Evolutionary conservation across 345 rosid genomes (phyloP).

Genomic region (Pistacia integerrima): DNA sequence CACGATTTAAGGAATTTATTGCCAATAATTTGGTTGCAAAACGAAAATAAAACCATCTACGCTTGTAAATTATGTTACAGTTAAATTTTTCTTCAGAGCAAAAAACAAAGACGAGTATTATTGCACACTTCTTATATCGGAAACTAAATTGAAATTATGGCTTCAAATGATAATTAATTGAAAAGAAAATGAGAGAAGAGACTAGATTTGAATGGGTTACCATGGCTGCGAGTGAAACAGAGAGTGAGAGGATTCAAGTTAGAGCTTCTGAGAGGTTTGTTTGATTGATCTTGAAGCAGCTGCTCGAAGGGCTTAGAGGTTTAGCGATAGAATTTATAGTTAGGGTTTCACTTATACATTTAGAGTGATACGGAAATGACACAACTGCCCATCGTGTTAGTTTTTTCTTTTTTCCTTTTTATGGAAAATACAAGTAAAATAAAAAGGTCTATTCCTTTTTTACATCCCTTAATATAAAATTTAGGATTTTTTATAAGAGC

Average conservation of each 20-base stretch:
- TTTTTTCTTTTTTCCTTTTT: not conserved
- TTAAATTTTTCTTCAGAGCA: not conserved
- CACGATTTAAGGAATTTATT: not conserved
- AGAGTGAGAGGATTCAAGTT: not conserved
- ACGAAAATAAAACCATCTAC: too few relatives aligned
- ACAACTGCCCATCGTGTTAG: not conserved
- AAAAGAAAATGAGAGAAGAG: not conserved
- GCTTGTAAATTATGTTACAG: not conserved
- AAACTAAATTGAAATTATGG: too few relatives aligned
- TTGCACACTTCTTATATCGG: too few relatives aligned
- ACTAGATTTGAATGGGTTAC: not conserved
- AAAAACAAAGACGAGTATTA: not conserved
- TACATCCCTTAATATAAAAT: too few relatives aligned
- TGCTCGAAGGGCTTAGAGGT: not conserved
- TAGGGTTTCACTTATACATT: constrained; percentile 20
- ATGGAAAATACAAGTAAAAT: too few relatives aligned
- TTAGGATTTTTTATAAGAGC: too few relatives aligned
- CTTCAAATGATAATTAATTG: not conserved
- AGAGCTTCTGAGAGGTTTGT: not conserved
- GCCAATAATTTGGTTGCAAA: not conserved
- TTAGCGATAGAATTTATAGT: not conserved
- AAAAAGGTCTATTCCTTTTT: too few relatives aligned
- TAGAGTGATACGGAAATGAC: not conserved
- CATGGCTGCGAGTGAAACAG: not conserved
- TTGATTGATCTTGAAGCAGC: not conserved